Percentiles rank a stretch among this genome's conserved stretches.
phyloP scores from a whole-genome alignment of 2,329 filamentous ascomycete genomes.

The Pseudogymnoascus sp. region DNA sequence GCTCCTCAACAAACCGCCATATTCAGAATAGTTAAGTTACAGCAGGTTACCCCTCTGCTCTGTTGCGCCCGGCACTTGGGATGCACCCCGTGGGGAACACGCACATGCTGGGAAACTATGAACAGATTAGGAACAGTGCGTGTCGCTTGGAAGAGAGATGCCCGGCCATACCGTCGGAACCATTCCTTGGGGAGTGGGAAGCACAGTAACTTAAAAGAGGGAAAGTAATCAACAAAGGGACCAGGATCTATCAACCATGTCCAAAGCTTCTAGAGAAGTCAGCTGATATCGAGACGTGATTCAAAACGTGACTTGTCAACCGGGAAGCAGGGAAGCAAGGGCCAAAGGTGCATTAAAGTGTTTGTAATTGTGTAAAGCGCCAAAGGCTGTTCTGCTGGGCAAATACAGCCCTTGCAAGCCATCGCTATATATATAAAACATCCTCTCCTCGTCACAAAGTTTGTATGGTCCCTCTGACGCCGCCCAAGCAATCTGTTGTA shows the following conservation, averaged over 20 bases:
- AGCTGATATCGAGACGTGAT: neutral
- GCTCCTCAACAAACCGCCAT: neutral
- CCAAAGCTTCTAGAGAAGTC: neutral
- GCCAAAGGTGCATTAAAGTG: neutral
- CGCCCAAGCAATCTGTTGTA: slow-evolving; percentile 56
- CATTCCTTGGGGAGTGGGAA: neutral
- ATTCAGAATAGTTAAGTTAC: neutral
- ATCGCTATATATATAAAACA: neutral
- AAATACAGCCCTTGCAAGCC: neutral
- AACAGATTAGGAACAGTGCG: neutral
- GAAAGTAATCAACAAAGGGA: neutral
- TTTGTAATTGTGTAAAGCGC: neutral
- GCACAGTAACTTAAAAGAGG: neutral
- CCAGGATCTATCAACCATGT: neutral
- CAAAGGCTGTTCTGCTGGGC: neutral
- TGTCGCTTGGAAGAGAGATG: neutral
- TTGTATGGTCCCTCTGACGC: slow-evolving; percentile 74
- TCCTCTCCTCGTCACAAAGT: neutral
- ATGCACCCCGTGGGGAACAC: neutral
- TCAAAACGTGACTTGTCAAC: neutral
- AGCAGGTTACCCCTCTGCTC: neutral
- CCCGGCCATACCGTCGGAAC: neutral
- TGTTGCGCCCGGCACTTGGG: neutral
- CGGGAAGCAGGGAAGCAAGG: neutral
- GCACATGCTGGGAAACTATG: neutral